Conservation (phyloP, 441 rosid genomes). For the Bruguiera hainesii region DNA sequence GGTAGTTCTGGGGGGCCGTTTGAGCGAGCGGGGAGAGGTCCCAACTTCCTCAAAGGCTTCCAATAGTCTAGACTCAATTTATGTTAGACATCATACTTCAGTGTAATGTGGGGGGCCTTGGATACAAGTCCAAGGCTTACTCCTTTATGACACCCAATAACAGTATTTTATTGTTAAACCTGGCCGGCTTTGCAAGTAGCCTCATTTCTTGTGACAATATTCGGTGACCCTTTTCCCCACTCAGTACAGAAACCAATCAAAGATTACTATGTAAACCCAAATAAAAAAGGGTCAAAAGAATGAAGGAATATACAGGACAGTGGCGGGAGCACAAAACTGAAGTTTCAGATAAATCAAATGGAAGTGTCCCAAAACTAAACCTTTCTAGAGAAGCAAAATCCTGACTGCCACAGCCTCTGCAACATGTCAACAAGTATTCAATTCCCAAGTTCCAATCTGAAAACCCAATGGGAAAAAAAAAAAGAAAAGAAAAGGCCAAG, state of each 20-base stretch:
- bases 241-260: constrained; percentile 4
- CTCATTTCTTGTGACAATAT: too few species aligned
- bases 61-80: too few species aligned
- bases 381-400: neutral
- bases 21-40: too few species aligned
- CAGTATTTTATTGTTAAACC: too few species aligned
- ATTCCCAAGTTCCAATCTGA: constrained; percentile 19
- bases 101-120: too few species aligned
- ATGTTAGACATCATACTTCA: too few species aligned
- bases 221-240: too few species aligned
- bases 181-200: too few species aligned
- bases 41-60: too few species aligned
- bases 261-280: constrained; percentile 12
- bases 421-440: neutral
- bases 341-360: constrained; percentile 1
- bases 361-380: neutral
- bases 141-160: too few species aligned
- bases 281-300: constrained; percentile 31
- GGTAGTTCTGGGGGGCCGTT: too few species aligned
- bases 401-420: neutral
- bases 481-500: neutral
- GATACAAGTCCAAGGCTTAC: too few species aligned
- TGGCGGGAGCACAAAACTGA: neutral
- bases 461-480: neutral
- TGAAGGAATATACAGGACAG: constrained; percentile 8